Conservation (phyloP, 441 rosid genomes). For the Gossypium davidsonii region DNA sequence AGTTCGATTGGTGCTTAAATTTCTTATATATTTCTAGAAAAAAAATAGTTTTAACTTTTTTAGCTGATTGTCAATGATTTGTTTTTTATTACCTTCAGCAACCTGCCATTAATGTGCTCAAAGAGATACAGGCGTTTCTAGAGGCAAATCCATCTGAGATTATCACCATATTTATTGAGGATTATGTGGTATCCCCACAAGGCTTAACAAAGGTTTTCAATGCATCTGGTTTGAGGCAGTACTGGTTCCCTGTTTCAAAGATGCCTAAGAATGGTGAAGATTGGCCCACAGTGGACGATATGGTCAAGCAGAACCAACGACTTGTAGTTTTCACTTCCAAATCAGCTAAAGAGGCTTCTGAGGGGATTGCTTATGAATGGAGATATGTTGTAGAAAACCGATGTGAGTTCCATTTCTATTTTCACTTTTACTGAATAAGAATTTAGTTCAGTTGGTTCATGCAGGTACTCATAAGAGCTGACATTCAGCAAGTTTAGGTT, state of each 20-base stretch:
- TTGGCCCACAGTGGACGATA: constrained; percentile 91
- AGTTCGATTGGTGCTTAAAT: constrained; percentile 27
- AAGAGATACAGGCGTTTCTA: constrained; percentile 62
- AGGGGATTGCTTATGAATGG: constrained; percentile 89
- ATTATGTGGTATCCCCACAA: constrained; percentile 63
- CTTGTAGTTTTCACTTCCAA: constrained; percentile 82
- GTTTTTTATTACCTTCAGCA: constrained; percentile 37
- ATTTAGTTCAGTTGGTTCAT: too few relatives aligned
- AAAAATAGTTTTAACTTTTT: not conserved
- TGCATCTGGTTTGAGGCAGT: constrained; percentile 65
- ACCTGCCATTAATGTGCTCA: constrained; percentile 76
- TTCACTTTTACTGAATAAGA: too few relatives aligned
- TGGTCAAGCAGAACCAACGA: constrained; percentile 74
- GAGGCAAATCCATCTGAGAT: constrained; percentile 70
- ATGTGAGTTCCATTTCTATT: constrained; percentile 38
- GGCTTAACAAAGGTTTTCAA: constrained; percentile 83
- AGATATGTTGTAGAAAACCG: constrained; percentile 76
- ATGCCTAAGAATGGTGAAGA: constrained; percentile 80
- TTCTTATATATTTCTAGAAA: not conserved
- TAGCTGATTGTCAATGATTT: not conserved
- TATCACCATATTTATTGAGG: constrained; percentile 85
- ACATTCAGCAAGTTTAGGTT: too few relatives aligned
- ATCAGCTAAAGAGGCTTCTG: constrained; percentile 65
- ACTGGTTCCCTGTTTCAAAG: constrained; percentile 58
- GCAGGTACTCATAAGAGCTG: too few relatives aligned